A percentile compares a stretch with the other conserved stretches of the same genome.
These are phyloP conservation scores for Salicornia ramosissima DNA, from an alignment of 148 eudicot species.

Conservation along the genomic window DNA sequence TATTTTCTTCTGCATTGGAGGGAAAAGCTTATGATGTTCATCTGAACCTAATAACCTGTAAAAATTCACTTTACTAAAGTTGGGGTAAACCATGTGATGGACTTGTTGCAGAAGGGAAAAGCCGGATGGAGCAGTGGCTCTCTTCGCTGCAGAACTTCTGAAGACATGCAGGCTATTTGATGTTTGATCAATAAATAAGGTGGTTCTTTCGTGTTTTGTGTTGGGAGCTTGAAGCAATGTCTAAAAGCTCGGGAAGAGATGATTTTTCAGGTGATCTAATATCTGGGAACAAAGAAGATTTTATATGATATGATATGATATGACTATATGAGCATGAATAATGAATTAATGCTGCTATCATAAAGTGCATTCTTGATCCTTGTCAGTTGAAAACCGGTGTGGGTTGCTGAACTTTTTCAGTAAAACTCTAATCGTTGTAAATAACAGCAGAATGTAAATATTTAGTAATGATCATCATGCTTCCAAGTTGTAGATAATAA, in stretches of 20 bases:
- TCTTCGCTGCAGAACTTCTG: slow-evolving; percentile 33
- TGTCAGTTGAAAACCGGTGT: neutral
- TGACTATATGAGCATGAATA: too few species aligned
- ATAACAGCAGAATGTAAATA: slow-evolving; percentile 28
- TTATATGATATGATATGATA: neutral
- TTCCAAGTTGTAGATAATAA: neutral
- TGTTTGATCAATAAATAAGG: slow-evolving; percentile 9
- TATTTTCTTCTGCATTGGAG: neutral
- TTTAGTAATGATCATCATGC: slow-evolving; percentile 1
- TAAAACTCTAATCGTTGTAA: slow-evolving; percentile 1
- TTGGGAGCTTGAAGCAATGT: slow-evolving; percentile 10
- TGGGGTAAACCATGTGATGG: too few species aligned
- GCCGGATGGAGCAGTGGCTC: slow-evolving; percentile 35
- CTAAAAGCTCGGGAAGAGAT: too few species aligned
- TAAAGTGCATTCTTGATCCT: neutral
- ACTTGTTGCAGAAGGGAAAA: slow-evolving; percentile 29
- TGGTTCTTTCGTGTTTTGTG: slow-evolving; percentile 9
- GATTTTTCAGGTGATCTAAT: too few species aligned
- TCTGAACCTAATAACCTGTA: too few species aligned
- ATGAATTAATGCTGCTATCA: neutral
- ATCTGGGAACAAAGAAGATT: neutral
- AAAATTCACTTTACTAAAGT: too few species aligned
- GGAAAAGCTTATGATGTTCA: too few species aligned
- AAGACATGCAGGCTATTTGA: neutral
- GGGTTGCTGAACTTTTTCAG: slow-evolving; percentile 5